These are phyloP conservation scores for Lactifluus pinguis DNA, from an alignment of 768 basidiomycete species.

Conservation along the genomic window DNA sequence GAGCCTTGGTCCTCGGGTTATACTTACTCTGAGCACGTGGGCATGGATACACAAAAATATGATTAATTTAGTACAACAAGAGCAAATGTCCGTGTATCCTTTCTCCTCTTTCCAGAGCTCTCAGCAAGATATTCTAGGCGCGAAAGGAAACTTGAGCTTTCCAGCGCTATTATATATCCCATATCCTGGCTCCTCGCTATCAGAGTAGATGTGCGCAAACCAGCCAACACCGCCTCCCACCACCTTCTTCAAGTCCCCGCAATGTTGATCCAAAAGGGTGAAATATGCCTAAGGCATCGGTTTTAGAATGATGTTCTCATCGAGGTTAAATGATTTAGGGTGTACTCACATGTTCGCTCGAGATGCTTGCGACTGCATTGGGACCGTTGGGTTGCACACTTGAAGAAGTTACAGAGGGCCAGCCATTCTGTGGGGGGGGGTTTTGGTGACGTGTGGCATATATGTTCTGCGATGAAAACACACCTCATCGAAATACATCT, in stretches of 20 bases:
- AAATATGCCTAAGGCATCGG: slow-evolving; percentile 45
- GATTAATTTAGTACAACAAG: neutral
- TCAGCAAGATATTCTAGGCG: slow-evolving; percentile 54
- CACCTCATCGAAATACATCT: slow-evolving; percentile 68
- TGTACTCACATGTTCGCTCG: slow-evolving; percentile 43
- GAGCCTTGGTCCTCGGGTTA: neutral
- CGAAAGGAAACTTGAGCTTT: slow-evolving; percentile 53
- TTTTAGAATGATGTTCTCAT: neutral
- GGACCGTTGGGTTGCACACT: slow-evolving; percentile 60
- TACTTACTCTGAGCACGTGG: neutral
- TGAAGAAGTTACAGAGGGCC: slow-evolving; percentile 57
- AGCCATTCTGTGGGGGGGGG: slow-evolving; percentile 49
- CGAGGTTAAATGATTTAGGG: neutral
- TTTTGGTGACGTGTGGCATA: neutral
- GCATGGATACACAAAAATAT: neutral
- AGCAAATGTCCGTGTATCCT: neutral
- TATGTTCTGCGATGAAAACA: slow-evolving; percentile 8
- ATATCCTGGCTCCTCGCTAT: slow-evolving; percentile 56
- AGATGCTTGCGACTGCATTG: slow-evolving; percentile 47
- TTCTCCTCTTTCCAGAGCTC: neutral
- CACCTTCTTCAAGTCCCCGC: slow-evolving; percentile 51
- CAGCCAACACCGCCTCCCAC: slow-evolving; percentile 65
- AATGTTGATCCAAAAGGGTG: slow-evolving; percentile 55
- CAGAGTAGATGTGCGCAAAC: slow-evolving; percentile 78
- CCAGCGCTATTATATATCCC: slow-evolving; percentile 51